phyloP scores from a whole-genome alignment of 1,284 basidiomycete genomes.

The Laetiporus sulphureus region DNA sequence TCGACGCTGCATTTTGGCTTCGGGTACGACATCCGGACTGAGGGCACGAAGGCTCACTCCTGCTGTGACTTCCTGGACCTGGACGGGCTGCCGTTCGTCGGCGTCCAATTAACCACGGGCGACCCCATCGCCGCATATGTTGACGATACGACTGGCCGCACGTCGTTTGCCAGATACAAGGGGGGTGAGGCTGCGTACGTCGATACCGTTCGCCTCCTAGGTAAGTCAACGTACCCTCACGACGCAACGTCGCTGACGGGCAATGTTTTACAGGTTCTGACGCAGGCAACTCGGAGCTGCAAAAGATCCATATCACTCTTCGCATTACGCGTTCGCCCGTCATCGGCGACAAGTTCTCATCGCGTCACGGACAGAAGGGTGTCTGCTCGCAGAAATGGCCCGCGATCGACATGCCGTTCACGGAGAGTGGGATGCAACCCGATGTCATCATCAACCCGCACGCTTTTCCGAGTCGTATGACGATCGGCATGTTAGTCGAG shows the following conservation, averaged over 20 bases:
- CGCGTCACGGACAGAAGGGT: slow-evolving; percentile 98
- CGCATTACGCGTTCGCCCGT: slow-evolving; percentile 94
- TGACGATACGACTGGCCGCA: slow-evolving; percentile 82
- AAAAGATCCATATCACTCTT: slow-evolving; percentile 92
- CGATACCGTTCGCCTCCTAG: slow-evolving; percentile 89
- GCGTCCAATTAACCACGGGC: slow-evolving; percentile 66
- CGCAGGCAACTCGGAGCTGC: slow-evolving; percentile 80
- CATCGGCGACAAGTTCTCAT: slow-evolving; percentile 99
- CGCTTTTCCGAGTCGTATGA: slow-evolving; percentile 99
- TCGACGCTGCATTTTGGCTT: slow-evolving; percentile 84
- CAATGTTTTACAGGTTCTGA: slow-evolving; percentile 61
- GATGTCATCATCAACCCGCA: slow-evolving; percentile 99
- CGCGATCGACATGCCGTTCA: slow-evolving; percentile 97
- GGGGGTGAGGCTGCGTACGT: slow-evolving; percentile 91
- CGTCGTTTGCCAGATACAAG: slow-evolving; percentile 92
- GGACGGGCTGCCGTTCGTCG: slow-evolving; percentile 86
- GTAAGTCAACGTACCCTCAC: slow-evolving; percentile 42
- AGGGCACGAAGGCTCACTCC: slow-evolving; percentile 49
- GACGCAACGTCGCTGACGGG: no score
- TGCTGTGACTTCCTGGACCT: slow-evolving; percentile 63
- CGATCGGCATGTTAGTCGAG: slow-evolving; percentile 99
- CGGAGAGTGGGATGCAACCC: slow-evolving; percentile 97
- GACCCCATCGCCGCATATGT: slow-evolving; percentile 84
- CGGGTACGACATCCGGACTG: slow-evolving; percentile 65
- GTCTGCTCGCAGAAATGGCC: slow-evolving; percentile 99